Evolutionary conservation across 2,329 filamentous ascomycete genomes (phyloP).

Genomic region (Monosporascus sp.): DNA sequence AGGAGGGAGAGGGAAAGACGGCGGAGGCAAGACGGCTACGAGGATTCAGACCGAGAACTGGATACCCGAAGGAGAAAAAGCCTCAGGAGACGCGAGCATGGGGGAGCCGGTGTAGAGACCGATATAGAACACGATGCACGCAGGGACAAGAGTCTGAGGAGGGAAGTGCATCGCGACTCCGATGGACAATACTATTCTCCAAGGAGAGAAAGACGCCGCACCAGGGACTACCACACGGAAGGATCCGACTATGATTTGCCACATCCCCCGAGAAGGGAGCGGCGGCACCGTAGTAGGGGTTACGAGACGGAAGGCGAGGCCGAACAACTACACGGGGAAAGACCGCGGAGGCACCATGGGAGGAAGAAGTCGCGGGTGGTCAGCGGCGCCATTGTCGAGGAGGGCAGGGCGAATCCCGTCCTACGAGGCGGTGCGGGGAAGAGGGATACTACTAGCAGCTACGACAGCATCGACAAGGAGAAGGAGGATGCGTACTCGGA

Average conservation of each 20-base stretch:
- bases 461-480: conserved; percentile 45
- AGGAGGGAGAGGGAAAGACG: conserved; percentile 10
- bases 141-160: not conserved
- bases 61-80: conserved; percentile 11
- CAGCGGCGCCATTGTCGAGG: conserved; percentile 64
- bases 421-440: conserved; percentile 36
- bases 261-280: conserved; percentile 7
- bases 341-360: conserved; percentile 27
- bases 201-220: conserved; percentile 11
- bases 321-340: conserved; percentile 10
- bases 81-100: not conserved
- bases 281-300: conserved; percentile 7
- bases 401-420: conserved; percentile 45
- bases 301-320: conserved; percentile 12
- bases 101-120: not conserved
- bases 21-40: conserved; percentile 13
- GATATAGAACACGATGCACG: not conserved
- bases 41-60: conserved; percentile 18
- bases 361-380: conserved; percentile 57
- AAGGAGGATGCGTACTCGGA: conserved; percentile 36
- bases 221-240: conserved; percentile 5
- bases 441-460: conserved; percentile 32
- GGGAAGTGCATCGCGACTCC: not conserved
- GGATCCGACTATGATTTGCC: conserved; percentile 13
- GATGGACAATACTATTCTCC: not conserved